Conservation (phyloP, 1,284 basidiomycete genomes). For the Anthracocystis walkeri region DNA sequence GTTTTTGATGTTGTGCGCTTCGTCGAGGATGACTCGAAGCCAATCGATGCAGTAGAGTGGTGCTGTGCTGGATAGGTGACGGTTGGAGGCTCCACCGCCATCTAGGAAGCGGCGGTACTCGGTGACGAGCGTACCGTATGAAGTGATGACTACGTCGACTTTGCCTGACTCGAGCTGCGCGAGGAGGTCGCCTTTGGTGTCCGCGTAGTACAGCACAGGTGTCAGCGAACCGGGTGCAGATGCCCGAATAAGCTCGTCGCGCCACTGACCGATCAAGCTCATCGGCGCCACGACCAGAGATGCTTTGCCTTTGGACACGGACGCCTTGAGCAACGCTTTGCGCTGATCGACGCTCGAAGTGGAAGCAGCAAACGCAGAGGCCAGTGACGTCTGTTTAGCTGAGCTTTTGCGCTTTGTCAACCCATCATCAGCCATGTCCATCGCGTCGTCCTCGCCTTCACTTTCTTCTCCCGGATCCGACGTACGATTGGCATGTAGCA, state of each 20-base stretch:
- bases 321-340: constrained; percentile 41
- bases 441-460: constrained; percentile 31
- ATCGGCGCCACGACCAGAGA: constrained; percentile 95
- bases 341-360: constrained; percentile 21
- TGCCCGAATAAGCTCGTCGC: constrained; percentile 80
- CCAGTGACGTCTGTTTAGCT: constrained; percentile 58
- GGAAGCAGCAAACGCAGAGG: constrained; percentile 55
- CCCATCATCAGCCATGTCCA: constrained; percentile 15
- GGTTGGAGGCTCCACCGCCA: constrained; percentile 35
- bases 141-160: constrained; percentile 84
- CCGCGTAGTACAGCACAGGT: constrained; percentile 79
- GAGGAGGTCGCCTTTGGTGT: constrained; percentile 81
- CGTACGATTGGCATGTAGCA: constrained; percentile 81
- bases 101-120: constrained; percentile 61
- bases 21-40: constrained; percentile 74
- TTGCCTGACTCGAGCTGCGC: constrained; percentile 73
- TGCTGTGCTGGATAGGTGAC: constrained; percentile 27
- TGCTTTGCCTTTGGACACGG: constrained; percentile 67
- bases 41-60: constrained; percentile 64
- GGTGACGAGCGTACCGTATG: constrained; percentile 76
- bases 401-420: constrained; percentile 18
- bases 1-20: constrained; percentile 96
- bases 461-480: constrained; percentile 35
- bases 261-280: constrained; percentile 90
- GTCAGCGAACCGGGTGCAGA: constrained; percentile 74